A percentile compares a stretch with the other conserved stretches of the same genome.
Conservation (phyloP, 148 eudicot genomes). For the Fagopyrum esculentum region DNA sequence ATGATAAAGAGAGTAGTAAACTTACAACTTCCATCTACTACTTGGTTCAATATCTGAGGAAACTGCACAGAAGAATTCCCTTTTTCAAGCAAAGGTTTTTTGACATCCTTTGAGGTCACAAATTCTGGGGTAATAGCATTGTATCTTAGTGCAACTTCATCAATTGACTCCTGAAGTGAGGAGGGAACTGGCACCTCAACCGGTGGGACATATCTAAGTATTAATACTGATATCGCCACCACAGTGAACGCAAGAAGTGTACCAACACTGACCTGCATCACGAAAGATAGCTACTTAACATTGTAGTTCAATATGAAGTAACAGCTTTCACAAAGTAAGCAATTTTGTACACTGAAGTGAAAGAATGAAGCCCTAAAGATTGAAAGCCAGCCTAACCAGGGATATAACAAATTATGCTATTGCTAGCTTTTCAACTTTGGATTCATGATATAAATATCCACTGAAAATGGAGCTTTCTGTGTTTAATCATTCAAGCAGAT, state of each 20-base stretch:
- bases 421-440: no score
- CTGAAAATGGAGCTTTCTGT: not conserved
- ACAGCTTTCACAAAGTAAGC: not conserved
- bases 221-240: constrained; percentile 81
- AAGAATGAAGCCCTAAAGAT: not conserved
- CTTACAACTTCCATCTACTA: constrained; percentile 12
- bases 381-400: not conserved
- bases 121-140: not conserved
- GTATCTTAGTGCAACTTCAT: constrained; percentile 14
- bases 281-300: constrained; percentile 18
- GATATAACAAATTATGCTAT: not conserved
- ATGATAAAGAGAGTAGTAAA: not conserved
- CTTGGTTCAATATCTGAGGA: constrained; percentile 6
- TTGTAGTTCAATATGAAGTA: not conserved
- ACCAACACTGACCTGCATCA: constrained; percentile 46
- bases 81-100: constrained; percentile 10
- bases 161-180: constrained; percentile 72
- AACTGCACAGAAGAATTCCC: not conserved
- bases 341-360: not conserved
- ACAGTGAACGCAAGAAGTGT: constrained; percentile 91
- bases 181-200: constrained; percentile 73
- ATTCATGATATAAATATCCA: not conserved
- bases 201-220: constrained; percentile 90
- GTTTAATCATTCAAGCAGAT: not conserved
- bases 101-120: not conserved